Base-by-base conservation (phyloP, 1,139 yeast genomes). In the Debaryomyces subglobosus region DNA sequence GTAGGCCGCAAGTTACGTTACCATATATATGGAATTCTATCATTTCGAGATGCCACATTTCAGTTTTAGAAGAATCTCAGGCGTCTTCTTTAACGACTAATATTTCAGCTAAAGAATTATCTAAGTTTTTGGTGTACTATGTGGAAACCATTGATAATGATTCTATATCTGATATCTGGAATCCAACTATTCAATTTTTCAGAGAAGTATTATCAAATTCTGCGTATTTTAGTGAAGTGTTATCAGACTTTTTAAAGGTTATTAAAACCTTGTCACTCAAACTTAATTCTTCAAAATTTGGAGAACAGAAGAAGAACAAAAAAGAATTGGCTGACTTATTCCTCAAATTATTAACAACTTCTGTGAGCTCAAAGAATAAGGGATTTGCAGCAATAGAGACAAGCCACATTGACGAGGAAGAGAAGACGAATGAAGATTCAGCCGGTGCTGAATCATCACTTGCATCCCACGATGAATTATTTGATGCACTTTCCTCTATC, bases 101-200 rank as follows among this genome's bases (percentile, higher is more conserved):
- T 2, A 60, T 84, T 4, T 56, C 71, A 5, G 81, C 72, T 12
- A 65, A 60, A 23, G 75, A 72, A 10, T 60, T 84, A 2, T 69
- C 81, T 1, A 60, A 59, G 4, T 88, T 89, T 58, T 62, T 88
- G 51, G 74, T 83, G 6, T 71, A 68, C 0, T 91, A 91, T 61
- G 68, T 85, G 18, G 70, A 71, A 6, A 79, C 90, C 0, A 70
- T 92, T 39, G 96, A 89, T 52, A 78, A 77, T 52, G 96, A 90
- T 56, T 83, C 89, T 0, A 71, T 90, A 32, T 89, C 85, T 49
- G 97, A 91, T 50, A 76, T 89, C 23, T 90, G 92, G 85, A 64
- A 64, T 16, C 78, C 78, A 23, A 72, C 85, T 20, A 68, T 81
- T 39, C 67, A 65, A 5, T 90, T 89, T 57, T 71, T 88, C 54